Conservation (phyloP, 2,329 filamentous ascomycete genomes). For the Bipolaris oryzae region DNA sequence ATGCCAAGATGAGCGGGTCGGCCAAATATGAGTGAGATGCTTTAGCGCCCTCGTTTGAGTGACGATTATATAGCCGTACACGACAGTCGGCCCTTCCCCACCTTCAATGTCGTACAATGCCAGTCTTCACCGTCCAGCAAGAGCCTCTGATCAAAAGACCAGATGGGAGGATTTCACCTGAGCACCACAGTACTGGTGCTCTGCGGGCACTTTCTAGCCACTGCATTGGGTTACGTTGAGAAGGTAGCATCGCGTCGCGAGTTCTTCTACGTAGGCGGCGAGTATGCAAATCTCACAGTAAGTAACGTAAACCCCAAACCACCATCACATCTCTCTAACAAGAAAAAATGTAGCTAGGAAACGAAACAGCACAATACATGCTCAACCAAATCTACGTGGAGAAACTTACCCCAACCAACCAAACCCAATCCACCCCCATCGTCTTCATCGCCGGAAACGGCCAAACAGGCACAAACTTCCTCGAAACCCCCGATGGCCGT, state of each 20-base stretch:
- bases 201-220: neutral
- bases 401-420: conserved; percentile 25
- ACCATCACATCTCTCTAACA: too few species aligned
- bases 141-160: neutral
- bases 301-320: neutral
- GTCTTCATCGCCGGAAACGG: conserved; percentile 38
- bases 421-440: conserved; percentile 25
- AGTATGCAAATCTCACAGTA: conserved; percentile 28
- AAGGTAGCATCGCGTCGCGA: conserved; percentile 13
- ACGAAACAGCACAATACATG: conserved; percentile 5
- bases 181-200: neutral
- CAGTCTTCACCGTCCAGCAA: neutral
- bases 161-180: neutral
- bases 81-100: neutral
- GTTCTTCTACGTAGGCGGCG: conserved; percentile 35
- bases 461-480: conserved; percentile 42
- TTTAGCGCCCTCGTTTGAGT: too few species aligned
- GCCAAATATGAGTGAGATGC: too few species aligned
- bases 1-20: too few species aligned
- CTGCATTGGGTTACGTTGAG: neutral
- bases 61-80: neutral
- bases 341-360: neutral
- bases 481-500: conserved; percentile 57
- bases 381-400: conserved; percentile 20
- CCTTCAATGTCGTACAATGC: too few species aligned